Base-by-base conservation (phyloP, 2,329 filamentous ascomycete genomes). In the Corniculantispora saksenae region DNA sequence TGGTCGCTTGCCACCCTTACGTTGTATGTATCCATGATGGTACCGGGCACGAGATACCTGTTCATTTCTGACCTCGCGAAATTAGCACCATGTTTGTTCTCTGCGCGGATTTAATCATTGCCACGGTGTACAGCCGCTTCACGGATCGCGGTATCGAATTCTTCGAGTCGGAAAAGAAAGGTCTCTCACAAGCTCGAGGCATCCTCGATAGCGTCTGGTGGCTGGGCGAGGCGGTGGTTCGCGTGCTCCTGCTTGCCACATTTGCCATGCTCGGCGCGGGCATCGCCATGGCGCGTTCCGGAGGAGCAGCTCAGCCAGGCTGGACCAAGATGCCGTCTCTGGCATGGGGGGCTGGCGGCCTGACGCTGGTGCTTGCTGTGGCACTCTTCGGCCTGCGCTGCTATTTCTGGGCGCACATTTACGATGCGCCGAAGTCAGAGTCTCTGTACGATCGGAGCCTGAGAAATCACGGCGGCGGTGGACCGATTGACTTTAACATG, bases 381-480 rank as follows among this genome's bases (percentile, higher is more conserved):
- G 38, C 50, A 8, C 6, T 65, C 6, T 65, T 65, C 25, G 51
- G 50, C 7, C 15, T 58, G 32, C 45, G 45, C 32, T 64, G 61
- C 61, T 64, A 64, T 45, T 64, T 40, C 12, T 64, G 61, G 61
- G 45, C 61, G 35, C 61, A 64, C 54, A 7, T 15, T 29, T 64
- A 21, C 27, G 54, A 64, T 23, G 19, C 35, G 19, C 12, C 9
- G 3, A 17, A 13, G 6, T 17, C 43, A 17, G 19, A 40, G 3
- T 8, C 29, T 3, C 6, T 43, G 27, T 19, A 25, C 21, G 47
- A 13, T 3, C 58, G 47, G 17, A 19, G 7, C 23, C n/a, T 38
- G 38, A 45, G 38, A 29, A 17, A 35, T 27, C 27, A 35, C 38
- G 17, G 17, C 27, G n/a, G 51, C 29, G 27, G 45, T 6, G 35